Percentiles rank a stretch among this genome's conserved stretches.
phyloP scores from a whole-genome alignment of 495 filamentous ascomycete genomes.

The Trichoderma erinaceum region DNA sequence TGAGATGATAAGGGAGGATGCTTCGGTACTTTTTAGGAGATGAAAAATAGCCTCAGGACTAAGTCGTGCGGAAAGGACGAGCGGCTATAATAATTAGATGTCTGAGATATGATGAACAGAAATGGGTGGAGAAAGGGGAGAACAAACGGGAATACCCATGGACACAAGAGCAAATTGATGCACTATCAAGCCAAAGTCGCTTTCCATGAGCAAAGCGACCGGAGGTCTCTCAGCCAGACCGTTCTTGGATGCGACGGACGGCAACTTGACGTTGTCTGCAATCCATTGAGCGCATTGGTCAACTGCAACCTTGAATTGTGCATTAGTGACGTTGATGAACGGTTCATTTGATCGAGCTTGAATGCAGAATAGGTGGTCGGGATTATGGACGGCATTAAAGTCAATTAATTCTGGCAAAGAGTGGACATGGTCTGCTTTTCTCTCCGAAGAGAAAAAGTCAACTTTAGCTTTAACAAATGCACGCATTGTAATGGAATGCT shows the following conservation, averaged over 20 bases:
- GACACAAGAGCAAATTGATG: conserved; percentile 26
- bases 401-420: conserved; percentile 23
- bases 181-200: conserved; percentile 28
- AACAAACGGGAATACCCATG: conserved; percentile 23
- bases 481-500: background rate
- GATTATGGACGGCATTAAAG: conserved; percentile 25
- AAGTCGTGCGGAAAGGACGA: conserved; percentile 28
- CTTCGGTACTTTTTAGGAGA: conserved; percentile 22
- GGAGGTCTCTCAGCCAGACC: conserved; percentile 16
- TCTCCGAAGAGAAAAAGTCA: conserved; percentile 9
- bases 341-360: conserved; percentile 21
- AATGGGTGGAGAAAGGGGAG: background rate
- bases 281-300: conserved; percentile 6
- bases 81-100: conserved; percentile 15
- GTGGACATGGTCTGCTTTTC: background rate
- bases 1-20: conserved; percentile 24
- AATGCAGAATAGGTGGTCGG: conserved; percentile 23
- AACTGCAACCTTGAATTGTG: conserved; percentile 6
- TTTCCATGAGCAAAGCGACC: conserved; percentile 31
- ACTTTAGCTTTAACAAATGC: conserved; percentile 1
- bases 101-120: background rate
- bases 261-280: background rate
- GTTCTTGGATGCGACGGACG: background rate
- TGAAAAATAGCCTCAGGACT: conserved; percentile 23
- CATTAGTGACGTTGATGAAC: background rate